These are phyloP conservation scores for Juglanconis oblonga DNA, from an alignment of 2,329 filamentous ascomycete species.

Conservation along the genomic window DNA sequence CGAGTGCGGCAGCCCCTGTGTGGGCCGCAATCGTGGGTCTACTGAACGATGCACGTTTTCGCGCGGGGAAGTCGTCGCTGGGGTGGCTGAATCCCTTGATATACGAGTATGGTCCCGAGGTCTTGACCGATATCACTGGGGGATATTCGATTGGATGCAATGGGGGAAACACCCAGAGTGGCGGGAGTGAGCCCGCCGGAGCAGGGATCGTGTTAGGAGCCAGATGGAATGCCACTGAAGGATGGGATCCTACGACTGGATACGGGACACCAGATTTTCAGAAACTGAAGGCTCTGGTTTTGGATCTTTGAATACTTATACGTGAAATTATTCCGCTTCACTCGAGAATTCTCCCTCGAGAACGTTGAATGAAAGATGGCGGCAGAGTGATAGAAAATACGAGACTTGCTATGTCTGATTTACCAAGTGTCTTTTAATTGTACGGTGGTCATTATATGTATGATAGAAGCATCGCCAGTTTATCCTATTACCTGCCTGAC, in stretches of 20 bases:
- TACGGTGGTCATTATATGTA: no score
- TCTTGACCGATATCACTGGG: slow-evolving; percentile 21
- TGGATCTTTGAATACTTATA: not conserved
- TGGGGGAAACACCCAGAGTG: slow-evolving; percentile 3
- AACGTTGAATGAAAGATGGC: no score
- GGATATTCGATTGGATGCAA: slow-evolving; percentile 12
- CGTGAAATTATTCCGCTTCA: no score
- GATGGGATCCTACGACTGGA: slow-evolving; percentile 7
- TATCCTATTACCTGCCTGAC: no score
- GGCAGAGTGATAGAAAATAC: no score
- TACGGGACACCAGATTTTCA: slow-evolving; percentile 9
- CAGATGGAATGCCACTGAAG: slow-evolving; percentile 7
- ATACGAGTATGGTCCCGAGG: slow-evolving; percentile 15
- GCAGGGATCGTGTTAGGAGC: slow-evolving; percentile 1
- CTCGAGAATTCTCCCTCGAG: no score
- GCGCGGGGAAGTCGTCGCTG: slow-evolving; percentile 36
- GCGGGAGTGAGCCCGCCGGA: not conserved
- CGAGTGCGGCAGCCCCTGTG: slow-evolving; percentile 47
- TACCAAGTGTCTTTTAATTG: no score
- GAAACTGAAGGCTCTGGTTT: slow-evolving; percentile 5
- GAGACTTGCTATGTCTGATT: no score
- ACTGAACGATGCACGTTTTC: slow-evolving; percentile 48
- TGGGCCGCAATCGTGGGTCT: slow-evolving; percentile 51
- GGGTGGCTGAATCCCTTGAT: slow-evolving; percentile 38
- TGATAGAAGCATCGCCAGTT: no score